phyloP scores from a whole-genome alignment of 2,329 filamentous ascomycete genomes.

The Macrophomina pseudophaseolina region DNA sequence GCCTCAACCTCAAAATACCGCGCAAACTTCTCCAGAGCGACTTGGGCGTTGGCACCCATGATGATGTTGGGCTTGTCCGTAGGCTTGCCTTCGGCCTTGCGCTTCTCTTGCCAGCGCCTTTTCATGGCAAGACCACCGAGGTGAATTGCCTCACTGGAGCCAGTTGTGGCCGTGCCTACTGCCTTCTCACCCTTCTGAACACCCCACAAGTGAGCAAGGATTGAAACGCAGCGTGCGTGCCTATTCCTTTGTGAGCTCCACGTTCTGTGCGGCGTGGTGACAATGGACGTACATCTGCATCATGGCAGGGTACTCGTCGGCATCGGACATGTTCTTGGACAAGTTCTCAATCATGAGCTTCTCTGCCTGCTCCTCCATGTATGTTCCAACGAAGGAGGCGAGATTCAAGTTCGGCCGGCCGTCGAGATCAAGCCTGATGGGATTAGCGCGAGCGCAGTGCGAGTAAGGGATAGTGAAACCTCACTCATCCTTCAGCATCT shows the following conservation, averaged over 20 bases:
- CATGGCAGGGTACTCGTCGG: constrained; percentile 54
- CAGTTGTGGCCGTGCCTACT: constrained; percentile 72
- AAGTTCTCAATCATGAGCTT: constrained; percentile 71
- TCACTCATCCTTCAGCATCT: constrained; percentile 57
- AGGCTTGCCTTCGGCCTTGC: constrained; percentile 65
- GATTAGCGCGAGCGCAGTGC: neutral
- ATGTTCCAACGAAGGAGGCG: constrained; percentile 72
- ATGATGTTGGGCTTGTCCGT: constrained; percentile 71
- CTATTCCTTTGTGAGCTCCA: constrained; percentile 44
- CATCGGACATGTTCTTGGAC: constrained; percentile 74
- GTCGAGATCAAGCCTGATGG: constrained; percentile 60
- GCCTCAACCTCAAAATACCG: constrained; percentile 76
- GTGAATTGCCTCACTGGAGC: constrained; percentile 73
- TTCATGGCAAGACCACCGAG: constrained; percentile 76
- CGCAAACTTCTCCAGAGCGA: constrained; percentile 74
- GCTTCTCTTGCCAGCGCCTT: constrained; percentile 71
- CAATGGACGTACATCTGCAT: constrained; percentile 35
- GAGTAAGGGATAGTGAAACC: neutral
- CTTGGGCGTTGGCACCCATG: constrained; percentile 76
- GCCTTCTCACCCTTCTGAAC: constrained; percentile 66
- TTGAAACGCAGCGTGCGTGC: constrained; percentile 71
- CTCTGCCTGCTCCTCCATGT: constrained; percentile 70
- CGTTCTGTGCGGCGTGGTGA: constrained; percentile 52
- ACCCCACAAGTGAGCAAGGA: constrained; percentile 70
- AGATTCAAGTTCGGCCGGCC: constrained; percentile 71